phyloP scores from a whole-genome alignment of 1,139 yeast species.

The Yamadazyma conglobata region DNA sequence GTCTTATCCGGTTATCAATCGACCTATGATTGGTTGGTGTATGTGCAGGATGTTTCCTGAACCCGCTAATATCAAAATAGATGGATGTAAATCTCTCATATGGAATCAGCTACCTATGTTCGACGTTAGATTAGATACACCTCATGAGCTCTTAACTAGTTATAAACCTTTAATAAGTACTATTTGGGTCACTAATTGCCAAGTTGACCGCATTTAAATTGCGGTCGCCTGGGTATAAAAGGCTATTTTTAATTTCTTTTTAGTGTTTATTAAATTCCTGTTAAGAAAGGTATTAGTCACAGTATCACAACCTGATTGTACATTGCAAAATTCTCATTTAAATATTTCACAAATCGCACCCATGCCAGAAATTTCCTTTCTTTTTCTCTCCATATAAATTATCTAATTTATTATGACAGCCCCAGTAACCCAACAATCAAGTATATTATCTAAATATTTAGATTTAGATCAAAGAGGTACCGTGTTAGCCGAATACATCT shows the following conservation, averaged over 20 bases:
- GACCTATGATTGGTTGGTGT: conserved; percentile 9
- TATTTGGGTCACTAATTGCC: no score
- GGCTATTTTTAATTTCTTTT: background rate
- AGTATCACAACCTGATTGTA: no score
- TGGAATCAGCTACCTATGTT: no score
- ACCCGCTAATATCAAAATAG: no score
- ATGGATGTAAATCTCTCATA: no score
- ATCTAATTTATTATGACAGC: conserved; percentile 23
- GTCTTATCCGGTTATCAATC: conserved; percentile 12
- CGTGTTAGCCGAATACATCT: conserved; percentile 92
- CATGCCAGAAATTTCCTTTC: background rate
- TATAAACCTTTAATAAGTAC: no score
- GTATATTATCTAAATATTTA: conserved; percentile 75
- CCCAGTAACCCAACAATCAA: conserved; percentile 63
- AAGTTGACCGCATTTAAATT: no score
- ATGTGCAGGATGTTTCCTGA: conserved; percentile 3
- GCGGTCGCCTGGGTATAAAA: background rate
- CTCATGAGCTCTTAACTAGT: no score
- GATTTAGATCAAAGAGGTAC: conserved; percentile 83
- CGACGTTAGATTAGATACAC: no score
- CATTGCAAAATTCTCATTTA: conserved; percentile 2
- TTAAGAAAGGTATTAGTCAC: conserved; percentile 1
- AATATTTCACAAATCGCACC: conserved; percentile 5
- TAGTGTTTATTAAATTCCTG: background rate
- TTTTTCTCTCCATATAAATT: conserved; percentile 2